Evolutionary conservation across 2,329 filamentous ascomycete genomes (phyloP).

Genomic region (Phialocephala subalpina): DNA sequence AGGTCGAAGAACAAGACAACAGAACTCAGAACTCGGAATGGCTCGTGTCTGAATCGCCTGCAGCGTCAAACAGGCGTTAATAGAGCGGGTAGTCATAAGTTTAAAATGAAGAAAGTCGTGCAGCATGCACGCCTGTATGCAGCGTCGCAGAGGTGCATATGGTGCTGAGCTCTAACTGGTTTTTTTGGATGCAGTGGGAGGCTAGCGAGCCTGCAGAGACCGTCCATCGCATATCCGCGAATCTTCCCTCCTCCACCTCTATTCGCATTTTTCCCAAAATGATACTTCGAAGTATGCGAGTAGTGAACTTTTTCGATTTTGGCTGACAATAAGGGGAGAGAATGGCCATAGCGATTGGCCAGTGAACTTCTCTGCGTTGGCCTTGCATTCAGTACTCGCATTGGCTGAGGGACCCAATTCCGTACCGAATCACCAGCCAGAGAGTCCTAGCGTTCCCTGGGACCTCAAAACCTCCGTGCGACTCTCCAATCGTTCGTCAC

Average conservation of each 20-base stretch:
- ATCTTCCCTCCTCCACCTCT: background rate
- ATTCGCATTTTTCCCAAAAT: background rate
- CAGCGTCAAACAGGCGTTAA: constrained; percentile 19
- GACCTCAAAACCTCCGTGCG: constrained; percentile 10
- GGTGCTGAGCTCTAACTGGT: background rate
- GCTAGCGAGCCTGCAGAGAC: background rate
- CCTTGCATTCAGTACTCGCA: background rate
- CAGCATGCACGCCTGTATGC: background rate
- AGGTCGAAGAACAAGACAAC: background rate
- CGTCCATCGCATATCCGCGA: background rate
- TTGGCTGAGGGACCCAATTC: background rate
- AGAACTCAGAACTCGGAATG: background rate
- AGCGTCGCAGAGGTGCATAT: background rate
- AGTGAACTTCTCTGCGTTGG: constrained; percentile 23
- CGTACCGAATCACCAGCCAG: constrained; percentile 26
- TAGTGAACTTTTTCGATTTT: constrained; percentile 15
- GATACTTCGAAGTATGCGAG: background rate
- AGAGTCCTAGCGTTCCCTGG: constrained; percentile 13
- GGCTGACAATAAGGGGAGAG: constrained; percentile 19
- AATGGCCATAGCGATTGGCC: constrained; percentile 25
- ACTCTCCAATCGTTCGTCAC: constrained; percentile 31
- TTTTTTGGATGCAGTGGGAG: background rate
- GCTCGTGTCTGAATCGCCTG: constrained; percentile 19
- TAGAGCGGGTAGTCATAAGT: constrained; percentile 15
- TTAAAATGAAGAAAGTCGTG: constrained; percentile 1